Evolutionary conservation across 306 rosid species (phyloP).

Genomic region (Macrotyloma uniflorum): DNA sequence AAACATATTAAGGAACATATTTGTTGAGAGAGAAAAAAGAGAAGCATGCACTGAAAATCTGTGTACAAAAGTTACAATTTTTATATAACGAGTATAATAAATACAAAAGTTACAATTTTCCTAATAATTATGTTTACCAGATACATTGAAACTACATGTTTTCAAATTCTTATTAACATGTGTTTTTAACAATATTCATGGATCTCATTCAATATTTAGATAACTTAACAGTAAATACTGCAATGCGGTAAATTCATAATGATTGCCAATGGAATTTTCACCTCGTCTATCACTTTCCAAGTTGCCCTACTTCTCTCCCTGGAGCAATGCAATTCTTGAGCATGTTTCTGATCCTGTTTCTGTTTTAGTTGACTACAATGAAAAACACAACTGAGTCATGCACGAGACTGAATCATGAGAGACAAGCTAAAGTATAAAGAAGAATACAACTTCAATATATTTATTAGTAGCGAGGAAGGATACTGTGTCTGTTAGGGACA

Average conservation of each 20-base stretch:
- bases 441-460: neutral
- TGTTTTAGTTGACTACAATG: slow-evolving; percentile 50
- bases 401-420: slow-evolving; percentile 20
- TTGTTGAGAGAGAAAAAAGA: neutral
- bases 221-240: slow-evolving; percentile 24
- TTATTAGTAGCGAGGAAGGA: neutral
- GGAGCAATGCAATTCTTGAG: slow-evolving; percentile 79
- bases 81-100: neutral
- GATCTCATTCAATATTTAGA: slow-evolving; percentile 29
- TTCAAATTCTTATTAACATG: neutral
- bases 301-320: slow-evolving; percentile 90
- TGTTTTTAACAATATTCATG: slow-evolving; percentile 21
- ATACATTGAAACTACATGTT: neutral
- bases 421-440: slow-evolving; percentile 9
- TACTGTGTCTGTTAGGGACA: neutral
- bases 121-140: neutral
- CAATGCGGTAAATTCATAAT: neutral
- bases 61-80: neutral
- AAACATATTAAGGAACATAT: slow-evolving; percentile 21
- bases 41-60: neutral
- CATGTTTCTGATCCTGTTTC: slow-evolving; percentile 57
- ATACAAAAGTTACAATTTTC: neutral
- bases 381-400: slow-evolving; percentile 7
- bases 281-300: slow-evolving; percentile 75
- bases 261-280: slow-evolving; percentile 30